Evolutionary conservation across 2,329 filamentous ascomycete species (phyloP), one percentile per base, ranked within the genome.

Genomic region (Fusarium burgessii): DNA sequence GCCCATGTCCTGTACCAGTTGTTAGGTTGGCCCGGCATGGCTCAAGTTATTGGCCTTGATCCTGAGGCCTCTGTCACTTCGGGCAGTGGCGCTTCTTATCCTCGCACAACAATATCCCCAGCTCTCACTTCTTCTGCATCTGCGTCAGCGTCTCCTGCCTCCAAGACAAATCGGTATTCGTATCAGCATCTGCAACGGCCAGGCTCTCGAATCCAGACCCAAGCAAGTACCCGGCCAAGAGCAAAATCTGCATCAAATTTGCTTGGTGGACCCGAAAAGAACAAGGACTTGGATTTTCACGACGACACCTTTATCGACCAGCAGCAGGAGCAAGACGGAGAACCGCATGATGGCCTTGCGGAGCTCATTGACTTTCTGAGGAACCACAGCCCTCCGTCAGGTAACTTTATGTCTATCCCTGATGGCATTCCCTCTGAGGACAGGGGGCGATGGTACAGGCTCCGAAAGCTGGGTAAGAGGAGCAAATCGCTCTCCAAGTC

Each of bases 401-500:
- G 79, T 27, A 88, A 87, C 74, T 82, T 79, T 73, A 87, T 88
- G 84, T 86, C 86, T 9, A 78, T 82, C 40, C 82, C 81, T 7
- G 79, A 80, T 36, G 68, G 72, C 35, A 65, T 74, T 40, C 64
- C 77, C 32, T 63, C 67, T 23, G 78, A 77, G 5, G 77, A 80
- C 40, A 80, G 78, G 25, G 81, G 81, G 3, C 81, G 78, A 71
- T 85, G 82, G 81, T 77, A 78, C 46, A 81, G 79, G 45, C 78
- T 88, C 54, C 84, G 78, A 70, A 78, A 83, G 17, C 78, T 86
- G 43, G 70, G 75, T 40, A 78, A 73, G 35, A 80, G 78, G 46
- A 83, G 79, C 69, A 83, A 80, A 69, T 80, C 79, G 1, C 61
- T 75, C 32, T 74, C 76, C 41, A 78, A 74, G 42, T 68, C 68